These are phyloP conservation scores for Senecio squalidus DNA, from an alignment of 140 eudicot genomes.

Conservation along the genomic window DNA sequence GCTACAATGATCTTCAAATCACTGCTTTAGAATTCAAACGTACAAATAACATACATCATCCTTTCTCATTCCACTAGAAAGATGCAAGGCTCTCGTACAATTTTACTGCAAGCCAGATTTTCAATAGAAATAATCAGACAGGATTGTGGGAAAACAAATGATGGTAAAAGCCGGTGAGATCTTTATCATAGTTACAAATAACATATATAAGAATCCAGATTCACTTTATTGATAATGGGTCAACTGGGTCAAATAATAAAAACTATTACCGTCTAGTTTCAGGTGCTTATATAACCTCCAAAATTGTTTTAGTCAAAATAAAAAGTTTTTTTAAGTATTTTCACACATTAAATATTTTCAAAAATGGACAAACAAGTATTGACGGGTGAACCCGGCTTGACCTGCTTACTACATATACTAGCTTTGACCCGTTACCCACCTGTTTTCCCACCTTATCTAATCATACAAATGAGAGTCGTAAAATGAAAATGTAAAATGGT, in stretches of 20 bases:
- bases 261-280: background rate
- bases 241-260: background rate
- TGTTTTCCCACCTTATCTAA: background rate
- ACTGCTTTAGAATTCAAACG: constrained; percentile 20
- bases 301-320: background rate
- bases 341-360: background rate
- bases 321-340: background rate
- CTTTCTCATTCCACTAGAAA: constrained; percentile 24
- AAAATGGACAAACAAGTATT: background rate
- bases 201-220: background rate
- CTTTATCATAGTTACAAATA: background rate
- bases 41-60: constrained; percentile 22
- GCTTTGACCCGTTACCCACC: constrained; percentile 1
- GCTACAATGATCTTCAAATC: constrained; percentile 11
- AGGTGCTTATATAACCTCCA: background rate
- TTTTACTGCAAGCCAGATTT: constrained; percentile 31
- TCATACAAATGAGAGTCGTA: background rate
- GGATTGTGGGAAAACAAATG: background rate
- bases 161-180: background rate
- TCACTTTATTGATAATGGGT: background rate
- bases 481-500: background rate
- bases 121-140: background rate
- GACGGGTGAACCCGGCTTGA: background rate
- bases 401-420: background rate
- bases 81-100: constrained; percentile 18